Evolutionary conservation across 2,329 filamentous ascomycete genomes (phyloP).

Genomic region (Blastomyces emzantsi): DNA sequence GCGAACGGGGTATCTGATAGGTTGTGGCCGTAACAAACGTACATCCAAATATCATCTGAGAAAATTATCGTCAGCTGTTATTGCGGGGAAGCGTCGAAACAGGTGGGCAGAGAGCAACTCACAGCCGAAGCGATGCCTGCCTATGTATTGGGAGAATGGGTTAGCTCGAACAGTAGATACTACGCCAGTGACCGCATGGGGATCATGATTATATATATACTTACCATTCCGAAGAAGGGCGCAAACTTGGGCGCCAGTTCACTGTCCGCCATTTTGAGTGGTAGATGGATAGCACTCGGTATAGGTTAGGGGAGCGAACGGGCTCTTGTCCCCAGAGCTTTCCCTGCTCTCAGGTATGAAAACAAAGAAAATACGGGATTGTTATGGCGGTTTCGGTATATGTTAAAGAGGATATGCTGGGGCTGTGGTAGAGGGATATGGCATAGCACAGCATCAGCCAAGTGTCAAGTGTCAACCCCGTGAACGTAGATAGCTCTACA

Average conservation of each 20-base stretch:
- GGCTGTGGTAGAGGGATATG: not conserved
- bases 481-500: too few species aligned
- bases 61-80: not conserved
- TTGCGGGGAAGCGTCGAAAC: not conserved
- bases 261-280: constrained; percentile 36
- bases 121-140: constrained; percentile 43
- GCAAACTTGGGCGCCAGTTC: constrained; percentile 54
- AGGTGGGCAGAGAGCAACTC: constrained; percentile 20
- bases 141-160: constrained; percentile 21
- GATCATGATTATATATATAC: constrained; percentile 21
- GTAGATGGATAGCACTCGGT: not conserved
- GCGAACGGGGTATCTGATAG: not conserved
- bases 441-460: not conserved
- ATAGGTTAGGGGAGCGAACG: not conserved
- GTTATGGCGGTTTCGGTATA: not conserved
- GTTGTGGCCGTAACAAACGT: constrained; percentile 14
- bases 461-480: too few species aligned
- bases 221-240: constrained; percentile 60
- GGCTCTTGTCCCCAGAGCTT: not conserved
- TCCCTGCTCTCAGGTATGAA: not conserved
- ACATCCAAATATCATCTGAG: constrained; percentile 46
- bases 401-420: not conserved
- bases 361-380: not conserved
- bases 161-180: not conserved
- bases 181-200: not conserved